phyloP scores from a whole-genome alignment of 2,329 filamentous ascomycete species.

The Sporothrix pseudoabietina region DNA sequence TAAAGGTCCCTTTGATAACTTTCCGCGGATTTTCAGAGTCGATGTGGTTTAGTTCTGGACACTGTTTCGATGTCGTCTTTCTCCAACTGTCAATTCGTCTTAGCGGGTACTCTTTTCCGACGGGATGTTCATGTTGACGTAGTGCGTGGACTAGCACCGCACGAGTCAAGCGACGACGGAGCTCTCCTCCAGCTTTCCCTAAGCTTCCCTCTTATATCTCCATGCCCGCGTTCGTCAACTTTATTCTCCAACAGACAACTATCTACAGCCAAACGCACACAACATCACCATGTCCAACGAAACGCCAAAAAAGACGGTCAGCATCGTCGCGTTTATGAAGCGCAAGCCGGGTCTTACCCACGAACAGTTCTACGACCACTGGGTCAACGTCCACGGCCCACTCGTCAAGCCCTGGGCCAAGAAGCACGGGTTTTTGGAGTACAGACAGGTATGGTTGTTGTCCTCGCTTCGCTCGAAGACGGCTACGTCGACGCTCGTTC shows the following conservation, averaged over 20 bases:
- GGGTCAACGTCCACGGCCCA: constrained; percentile 41
- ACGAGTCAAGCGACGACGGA: background rate
- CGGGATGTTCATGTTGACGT: background rate
- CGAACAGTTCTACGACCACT: constrained; percentile 43
- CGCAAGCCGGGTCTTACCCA: constrained; percentile 38
- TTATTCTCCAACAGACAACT: background rate
- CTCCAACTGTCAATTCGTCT: background rate
- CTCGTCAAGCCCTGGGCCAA: constrained; percentile 43
- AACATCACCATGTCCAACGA: background rate
- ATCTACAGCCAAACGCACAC: background rate
- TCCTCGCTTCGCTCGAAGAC: background rate
- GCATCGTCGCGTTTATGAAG: constrained; percentile 30
- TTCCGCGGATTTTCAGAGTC: background rate
- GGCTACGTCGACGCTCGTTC: background rate
- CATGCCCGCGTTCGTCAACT: background rate
- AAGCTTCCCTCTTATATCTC: background rate
- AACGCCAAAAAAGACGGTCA: constrained; percentile 6
- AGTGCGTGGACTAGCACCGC: constrained; percentile 2
- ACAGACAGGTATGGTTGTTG: constrained; percentile 39
- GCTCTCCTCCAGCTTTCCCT: background rate
- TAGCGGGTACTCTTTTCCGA: constrained; percentile 24
- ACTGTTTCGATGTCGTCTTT: background rate
- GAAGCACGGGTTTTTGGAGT: constrained; percentile 42
- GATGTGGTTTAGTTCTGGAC: background rate
- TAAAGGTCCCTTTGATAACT: background rate